Conservation (phyloP, 495 filamentous ascomycete species). For the Lasiosphaeris hirsuta region DNA sequence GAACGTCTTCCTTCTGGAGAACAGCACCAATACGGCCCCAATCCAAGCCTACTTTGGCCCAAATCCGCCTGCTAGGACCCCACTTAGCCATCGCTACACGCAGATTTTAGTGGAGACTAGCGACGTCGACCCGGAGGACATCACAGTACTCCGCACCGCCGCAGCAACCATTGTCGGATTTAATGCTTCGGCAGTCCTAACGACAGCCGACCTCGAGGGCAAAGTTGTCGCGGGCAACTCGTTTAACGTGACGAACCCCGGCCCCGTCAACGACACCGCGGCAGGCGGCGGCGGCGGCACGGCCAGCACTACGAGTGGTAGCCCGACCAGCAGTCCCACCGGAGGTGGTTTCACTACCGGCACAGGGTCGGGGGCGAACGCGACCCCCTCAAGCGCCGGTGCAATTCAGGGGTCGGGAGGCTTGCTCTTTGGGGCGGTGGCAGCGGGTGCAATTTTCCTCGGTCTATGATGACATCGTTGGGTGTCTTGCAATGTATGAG, state of each 20-base stretch:
- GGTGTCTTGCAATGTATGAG: too few relatives aligned
- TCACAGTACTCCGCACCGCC: constrained; percentile 26
- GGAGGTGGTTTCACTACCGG: too few relatives aligned
- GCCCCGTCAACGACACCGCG: constrained; percentile 24
- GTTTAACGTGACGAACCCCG: constrained; percentile 44
- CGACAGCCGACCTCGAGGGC: constrained; percentile 27
- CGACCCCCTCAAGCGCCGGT: too few relatives aligned
- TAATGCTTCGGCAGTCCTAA: constrained; percentile 27
- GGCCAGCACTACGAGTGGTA: not conserved
- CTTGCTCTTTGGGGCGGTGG: too few relatives aligned
- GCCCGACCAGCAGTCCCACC: not conserved
- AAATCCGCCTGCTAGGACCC: constrained; percentile 37
- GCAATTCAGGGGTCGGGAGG: too few relatives aligned
- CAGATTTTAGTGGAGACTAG: constrained; percentile 41
- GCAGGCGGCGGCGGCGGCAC: not conserved
- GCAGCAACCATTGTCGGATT: constrained; percentile 32
- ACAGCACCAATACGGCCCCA: constrained; percentile 22
- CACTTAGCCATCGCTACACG: constrained; percentile 42
- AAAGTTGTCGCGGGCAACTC: constrained; percentile 42
- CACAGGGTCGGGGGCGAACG: too few relatives aligned
- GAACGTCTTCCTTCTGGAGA: constrained; percentile 33
- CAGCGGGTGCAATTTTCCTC: too few relatives aligned
- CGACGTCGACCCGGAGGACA: constrained; percentile 19
- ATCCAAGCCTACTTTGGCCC: constrained; percentile 35
- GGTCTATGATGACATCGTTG: too few relatives aligned